A percentile compares a stretch with the other conserved stretches of the same genome.
These are phyloP conservation scores for Cyclotella baltica DNA, from an alignment of 108 stramenopile genomes.

Conservation along the genomic window DNA sequence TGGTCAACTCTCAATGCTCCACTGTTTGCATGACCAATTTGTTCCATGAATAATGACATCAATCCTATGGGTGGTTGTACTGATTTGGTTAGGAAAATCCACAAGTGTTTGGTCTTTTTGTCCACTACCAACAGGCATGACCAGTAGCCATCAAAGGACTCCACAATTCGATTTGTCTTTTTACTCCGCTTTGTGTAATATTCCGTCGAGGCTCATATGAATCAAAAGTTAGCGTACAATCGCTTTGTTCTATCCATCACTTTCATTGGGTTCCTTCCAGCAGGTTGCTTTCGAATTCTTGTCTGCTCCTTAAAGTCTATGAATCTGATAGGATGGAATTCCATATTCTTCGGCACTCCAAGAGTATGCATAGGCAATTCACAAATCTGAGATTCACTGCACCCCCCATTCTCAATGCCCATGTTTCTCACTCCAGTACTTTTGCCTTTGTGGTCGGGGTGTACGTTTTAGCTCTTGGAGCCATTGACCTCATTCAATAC, in stretches of 20 bases:
- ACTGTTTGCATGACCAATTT: neutral
- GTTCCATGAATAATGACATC: neutral
- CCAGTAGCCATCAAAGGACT: neutral
- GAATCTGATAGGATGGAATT: neutral
- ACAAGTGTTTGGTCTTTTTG: neutral
- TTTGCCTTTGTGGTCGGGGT: neutral
- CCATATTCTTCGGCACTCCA: neutral
- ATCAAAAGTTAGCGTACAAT: conserved; percentile 15
- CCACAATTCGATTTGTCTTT: neutral
- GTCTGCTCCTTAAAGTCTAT: too few relatives aligned
- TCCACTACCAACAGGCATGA: neutral
- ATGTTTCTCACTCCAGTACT: neutral
- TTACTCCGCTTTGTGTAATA: neutral
- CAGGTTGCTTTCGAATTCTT: too few relatives aligned
- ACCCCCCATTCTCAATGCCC: neutral
- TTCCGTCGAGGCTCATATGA: conserved; percentile 2
- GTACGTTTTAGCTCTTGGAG: neutral
- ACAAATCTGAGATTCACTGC: neutral
- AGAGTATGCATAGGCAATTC: neutral
- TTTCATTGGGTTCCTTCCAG: too few relatives aligned
- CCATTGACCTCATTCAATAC: neutral
- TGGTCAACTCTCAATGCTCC: neutral
- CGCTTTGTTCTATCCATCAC: neutral
- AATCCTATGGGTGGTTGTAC: neutral
- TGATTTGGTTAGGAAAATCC: neutral